Conservation (phyloP, 1,139 yeast species). For the Wickerhamomyces sp. region DNA sequence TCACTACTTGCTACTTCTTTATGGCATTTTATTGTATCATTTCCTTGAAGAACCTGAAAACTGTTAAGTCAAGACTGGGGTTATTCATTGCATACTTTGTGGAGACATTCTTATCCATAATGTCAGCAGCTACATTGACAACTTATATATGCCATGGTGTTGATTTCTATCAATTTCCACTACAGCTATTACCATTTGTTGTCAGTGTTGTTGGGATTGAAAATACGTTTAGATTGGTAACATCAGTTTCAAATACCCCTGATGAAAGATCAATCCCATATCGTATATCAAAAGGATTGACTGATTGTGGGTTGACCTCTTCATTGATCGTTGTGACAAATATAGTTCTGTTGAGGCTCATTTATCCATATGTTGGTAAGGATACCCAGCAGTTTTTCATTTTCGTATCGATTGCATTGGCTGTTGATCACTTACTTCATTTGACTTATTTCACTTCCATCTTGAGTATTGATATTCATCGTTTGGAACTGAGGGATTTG, state of each 20-base stretch:
- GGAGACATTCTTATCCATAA: constrained; percentile 42
- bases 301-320: constrained; percentile 32
- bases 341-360: constrained; percentile 22
- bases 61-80: constrained; percentile 57
- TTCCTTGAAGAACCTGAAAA: constrained; percentile 48
- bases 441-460: constrained; percentile 61
- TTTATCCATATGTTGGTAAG: constrained; percentile 26
- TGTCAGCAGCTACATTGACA: constrained; percentile 49
- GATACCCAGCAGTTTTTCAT: constrained; percentile 35
- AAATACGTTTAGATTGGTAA: constrained; percentile 39
- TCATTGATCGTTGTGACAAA: constrained; percentile 28
- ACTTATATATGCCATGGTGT: constrained; percentile 30
- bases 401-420: constrained; percentile 38
- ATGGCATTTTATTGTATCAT: constrained; percentile 34
- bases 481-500: constrained; percentile 57
- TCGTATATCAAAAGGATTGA: constrained; percentile 32
- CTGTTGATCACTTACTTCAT: constrained; percentile 56
- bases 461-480: constrained; percentile 58
- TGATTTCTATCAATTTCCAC: constrained; percentile 33
- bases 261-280: constrained; percentile 36
- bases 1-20: constrained; percentile 27
- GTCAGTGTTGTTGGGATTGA: constrained; percentile 40
- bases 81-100: constrained; percentile 56
- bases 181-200: constrained; percentile 35
- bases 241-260: constrained; percentile 35